A percentile compares a stretch with the other conserved stretches of the same genome.
phyloP scores from a whole-genome alignment of 2,329 filamentous ascomycete genomes.

The Phialemoniopsis sp. region DNA sequence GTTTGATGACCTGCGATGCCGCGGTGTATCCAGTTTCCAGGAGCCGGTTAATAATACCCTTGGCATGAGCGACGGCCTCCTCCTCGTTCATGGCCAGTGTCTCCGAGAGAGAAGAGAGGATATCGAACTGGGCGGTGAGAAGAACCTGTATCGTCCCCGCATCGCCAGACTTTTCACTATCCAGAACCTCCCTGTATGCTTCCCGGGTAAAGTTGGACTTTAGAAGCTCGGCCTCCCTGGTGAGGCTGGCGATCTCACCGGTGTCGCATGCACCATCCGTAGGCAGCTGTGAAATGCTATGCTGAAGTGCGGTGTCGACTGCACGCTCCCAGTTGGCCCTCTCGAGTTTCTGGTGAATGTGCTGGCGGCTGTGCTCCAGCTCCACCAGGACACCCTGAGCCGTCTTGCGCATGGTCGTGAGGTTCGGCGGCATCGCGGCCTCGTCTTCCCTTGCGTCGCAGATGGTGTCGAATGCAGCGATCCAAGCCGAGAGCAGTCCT shows the following conservation, averaged over 20 bases:
- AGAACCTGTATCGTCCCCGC: slow-evolving; percentile 75
- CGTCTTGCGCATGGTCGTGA: slow-evolving; percentile 77
- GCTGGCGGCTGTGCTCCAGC: slow-evolving; percentile 83
- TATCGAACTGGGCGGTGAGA: slow-evolving; percentile 88
- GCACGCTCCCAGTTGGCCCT: slow-evolving; percentile 83
- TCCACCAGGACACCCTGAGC: slow-evolving; percentile 86
- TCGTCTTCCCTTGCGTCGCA: slow-evolving; percentile 69
- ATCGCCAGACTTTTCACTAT: slow-evolving; percentile 81
- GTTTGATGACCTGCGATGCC: slow-evolving; percentile 82
- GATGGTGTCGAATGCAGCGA: slow-evolving; percentile 82
- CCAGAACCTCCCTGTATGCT: slow-evolving; percentile 68
- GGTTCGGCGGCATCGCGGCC: slow-evolving; percentile 61
- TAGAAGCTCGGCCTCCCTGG: slow-evolving; percentile 79
- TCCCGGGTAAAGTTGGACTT: slow-evolving; percentile 82
- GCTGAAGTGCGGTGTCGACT: slow-evolving; percentile 82
- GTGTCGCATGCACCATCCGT: slow-evolving; percentile 61
- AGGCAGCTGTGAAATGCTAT: slow-evolving; percentile 74
- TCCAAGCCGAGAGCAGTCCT: slow-evolving; percentile 82
- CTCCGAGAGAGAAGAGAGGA: slow-evolving; percentile 76
- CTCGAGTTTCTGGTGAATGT: slow-evolving; percentile 79
- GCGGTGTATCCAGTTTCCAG: slow-evolving; percentile 72
- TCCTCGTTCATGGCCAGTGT: slow-evolving; percentile 79
- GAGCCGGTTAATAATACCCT: slow-evolving; percentile 70
- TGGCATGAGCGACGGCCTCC: slow-evolving; percentile 77
- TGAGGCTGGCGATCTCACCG: slow-evolving; percentile 67